Base-by-base conservation (phyloP, 1,284 basidiomycete species). In the Sporisorium exsertum region DNA sequence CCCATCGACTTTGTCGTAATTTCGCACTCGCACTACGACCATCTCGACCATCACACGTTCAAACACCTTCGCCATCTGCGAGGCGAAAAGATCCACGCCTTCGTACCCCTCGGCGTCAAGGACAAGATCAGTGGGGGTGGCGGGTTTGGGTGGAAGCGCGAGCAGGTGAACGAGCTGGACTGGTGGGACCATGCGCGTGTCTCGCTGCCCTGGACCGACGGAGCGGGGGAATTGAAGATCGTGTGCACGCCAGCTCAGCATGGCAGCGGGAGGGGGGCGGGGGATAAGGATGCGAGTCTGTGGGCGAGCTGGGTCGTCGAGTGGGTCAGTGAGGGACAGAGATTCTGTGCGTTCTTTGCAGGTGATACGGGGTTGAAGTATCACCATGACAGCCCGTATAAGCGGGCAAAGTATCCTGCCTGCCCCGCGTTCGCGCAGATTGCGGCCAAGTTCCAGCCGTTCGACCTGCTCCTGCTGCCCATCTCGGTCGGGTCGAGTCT, bases 1-100 rank as follows among this genome's bases (percentile, higher is more conserved):
- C 72, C 68, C 18, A 73, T 85, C 50, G 78, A 85, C 51, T 33
- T 79, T 4, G 82, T 84, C 37, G 35, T 79, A 33, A 85, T 85
- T 58, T 82, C 80, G 12, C 83, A 85, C 69, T 81, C 79, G 47
- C 83, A 85, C 64, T 85, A 82, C 60, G 83, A 85, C 64, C 83
- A 85, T 61, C 74, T 85, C 27, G 83, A 85, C 69, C 68, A 64
- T 27, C 64, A 72, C 45, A 80, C 80, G 9, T 72, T 84, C 26
- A 50, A 58, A 8, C 45, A 75, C 22, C 75, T 84, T 13, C 80
- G 61, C 49, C 45, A 71, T 5, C 20, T 35, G 0, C 71, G 74
- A 15, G 46, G 55, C 3, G 58, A 65, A 2, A 50, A 58, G 18
- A 57, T 83, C 8, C 77, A 79, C 26, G 83, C 83, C 18, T 56